Evolutionary conservation across 176 grass and related monocot genomes (phyloP).

Genomic region (Oryza coarctata): DNA sequence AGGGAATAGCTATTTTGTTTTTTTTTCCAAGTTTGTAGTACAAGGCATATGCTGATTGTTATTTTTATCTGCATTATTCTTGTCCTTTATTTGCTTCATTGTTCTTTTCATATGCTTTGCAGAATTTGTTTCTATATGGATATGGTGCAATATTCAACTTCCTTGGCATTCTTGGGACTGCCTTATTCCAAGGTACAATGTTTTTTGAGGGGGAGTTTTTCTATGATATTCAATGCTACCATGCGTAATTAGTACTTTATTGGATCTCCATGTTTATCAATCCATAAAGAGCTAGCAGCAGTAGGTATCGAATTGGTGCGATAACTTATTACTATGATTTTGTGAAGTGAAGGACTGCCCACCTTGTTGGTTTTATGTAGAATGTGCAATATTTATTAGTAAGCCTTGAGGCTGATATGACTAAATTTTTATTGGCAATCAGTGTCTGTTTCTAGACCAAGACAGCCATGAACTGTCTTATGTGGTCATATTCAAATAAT

Average conservation of each 20-base stretch:
- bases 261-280: background rate
- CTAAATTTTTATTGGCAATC: background rate
- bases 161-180: conserved; percentile 84
- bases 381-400: conserved; percentile 2
- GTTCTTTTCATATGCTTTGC: conserved; percentile 29
- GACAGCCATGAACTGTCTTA: background rate
- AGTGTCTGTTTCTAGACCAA: background rate
- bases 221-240: background rate
- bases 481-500: background rate
- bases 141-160: conserved; percentile 99
- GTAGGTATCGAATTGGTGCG: background rate
- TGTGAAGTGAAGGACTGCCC: background rate
- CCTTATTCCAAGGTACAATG: conserved; percentile 75
- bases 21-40: background rate
- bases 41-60: background rate
- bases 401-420: background rate
- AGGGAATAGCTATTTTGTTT: conserved; percentile 3
- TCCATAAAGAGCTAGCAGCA: background rate
- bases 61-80: background rate
- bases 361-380: background rate
- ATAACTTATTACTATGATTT: background rate
- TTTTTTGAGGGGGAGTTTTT: background rate
- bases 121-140: conserved; percentile 97
- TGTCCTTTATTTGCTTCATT: background rate
- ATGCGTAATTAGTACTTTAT: background rate